Base-by-base conservation (phyloP, 306 rosid genomes). In the Citrullus amarus region DNA sequence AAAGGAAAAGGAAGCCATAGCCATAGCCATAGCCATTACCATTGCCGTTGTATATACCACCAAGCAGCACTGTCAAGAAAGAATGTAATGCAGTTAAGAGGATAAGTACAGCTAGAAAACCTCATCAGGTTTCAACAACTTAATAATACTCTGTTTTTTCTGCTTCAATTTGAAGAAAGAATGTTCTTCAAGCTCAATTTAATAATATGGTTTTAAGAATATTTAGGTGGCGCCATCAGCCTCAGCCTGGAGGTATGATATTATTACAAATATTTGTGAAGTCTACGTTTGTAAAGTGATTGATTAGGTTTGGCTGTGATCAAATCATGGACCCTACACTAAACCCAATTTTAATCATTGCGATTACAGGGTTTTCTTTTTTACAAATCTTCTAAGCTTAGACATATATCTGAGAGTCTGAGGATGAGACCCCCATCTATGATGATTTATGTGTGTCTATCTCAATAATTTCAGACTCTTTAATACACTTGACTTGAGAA, bases 251-350 rank as follows among this genome's bases (percentile, higher is more conserved):
- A 73, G 78, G 62, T 51, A 48, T 48, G 30, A 30, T 73, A 73
- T 51, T 50, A 73, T 73, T 73, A 73, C 78, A 50, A 62, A 61
- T 68, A 38, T 55, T 65, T 61, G 85, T 77, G 83, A 79, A 25
- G 39, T 82, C 83, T 57, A 80, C 60, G 13, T 8, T 48, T 22
- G 75, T 13, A 50, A 39, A 28, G 69, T 55, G 76, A 76, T 54
- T 78, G 79, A 82, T 63, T 43, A 63, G 58, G 16, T 51, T 50
- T 18, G 32, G 78, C 46, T n/a, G 56, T 18, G 70, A 67, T 86
- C 81, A 38, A 51, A 54, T 80, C 81, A 58, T 44, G 80, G 83
- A 76, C 73, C 77, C 77, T 50, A 48, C 61, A 22, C 76, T 69
- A 68, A 70, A n/a, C 74, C 38, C 56, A 70, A 22, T 22, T 48